Percentiles rank a stretch among this genome's conserved stretches.
Evolutionary conservation across 2,329 filamentous ascomycete genomes (phyloP).

Genomic region (Paracoccidioides brasiliensis): DNA sequence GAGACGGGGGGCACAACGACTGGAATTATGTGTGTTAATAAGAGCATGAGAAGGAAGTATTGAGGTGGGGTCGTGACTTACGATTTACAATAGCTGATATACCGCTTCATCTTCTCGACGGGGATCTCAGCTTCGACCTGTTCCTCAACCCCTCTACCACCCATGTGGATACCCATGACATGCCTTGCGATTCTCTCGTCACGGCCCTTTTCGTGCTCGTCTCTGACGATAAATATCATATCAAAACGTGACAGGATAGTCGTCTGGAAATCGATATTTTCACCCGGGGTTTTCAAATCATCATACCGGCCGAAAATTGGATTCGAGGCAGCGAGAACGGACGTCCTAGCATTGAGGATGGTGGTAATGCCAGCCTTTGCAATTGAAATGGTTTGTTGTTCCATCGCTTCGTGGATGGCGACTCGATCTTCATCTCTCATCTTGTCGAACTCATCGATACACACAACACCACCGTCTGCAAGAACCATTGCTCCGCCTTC

Average conservation of each 20-base stretch:
- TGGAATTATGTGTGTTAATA: constrained; percentile 23
- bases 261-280: constrained; percentile 99
- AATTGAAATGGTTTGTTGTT: constrained; percentile 98
- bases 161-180: constrained; percentile 97
- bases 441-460: constrained; percentile 99
- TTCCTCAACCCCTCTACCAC: constrained; percentile 68
- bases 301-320: constrained; percentile 97
- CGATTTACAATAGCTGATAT: constrained; percentile 94
- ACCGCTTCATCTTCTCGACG: constrained; percentile 93
- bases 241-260: constrained; percentile 97
- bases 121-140: constrained; percentile 76
- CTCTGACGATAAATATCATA: constrained; percentile 98
- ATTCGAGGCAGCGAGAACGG: constrained; percentile 88
- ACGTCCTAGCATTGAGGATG: constrained; percentile 90
- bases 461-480: constrained; percentile 90
- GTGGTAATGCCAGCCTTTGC: constrained; percentile 98
- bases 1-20: constrained; percentile 81
- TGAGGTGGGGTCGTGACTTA: constrained; percentile 35
- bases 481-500: constrained; percentile 98
- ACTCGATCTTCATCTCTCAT: constrained; percentile 98
- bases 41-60: constrained; percentile 17
- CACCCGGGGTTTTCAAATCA: constrained; percentile 90
- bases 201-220: constrained; percentile 78
- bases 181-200: constrained; percentile 92
- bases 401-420: constrained; percentile 98